Conservation (phyloP, 176 grass and related monocot species). For the Lolium multiflorum region DNA sequence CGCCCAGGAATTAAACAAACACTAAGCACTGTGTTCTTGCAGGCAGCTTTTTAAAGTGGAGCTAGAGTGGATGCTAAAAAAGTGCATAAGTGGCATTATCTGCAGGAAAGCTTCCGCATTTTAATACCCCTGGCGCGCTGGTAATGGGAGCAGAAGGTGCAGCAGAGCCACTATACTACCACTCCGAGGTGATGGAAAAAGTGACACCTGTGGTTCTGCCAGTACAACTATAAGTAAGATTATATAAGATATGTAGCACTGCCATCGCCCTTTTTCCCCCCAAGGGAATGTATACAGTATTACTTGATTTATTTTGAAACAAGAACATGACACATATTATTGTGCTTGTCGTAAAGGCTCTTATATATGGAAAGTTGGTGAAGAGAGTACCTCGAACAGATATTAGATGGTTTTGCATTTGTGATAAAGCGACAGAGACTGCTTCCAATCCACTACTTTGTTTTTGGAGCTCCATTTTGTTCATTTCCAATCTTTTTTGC, state of each 20-base stretch:
- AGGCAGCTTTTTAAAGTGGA: conserved; percentile 63
- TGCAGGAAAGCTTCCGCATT: conserved; percentile 78
- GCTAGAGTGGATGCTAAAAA: conserved; percentile 72
- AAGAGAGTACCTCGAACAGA: conserved; percentile 13
- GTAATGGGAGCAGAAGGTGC: conserved; percentile 52
- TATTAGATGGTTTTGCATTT: conserved; percentile 33
- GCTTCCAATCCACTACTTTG: conserved; percentile 17
- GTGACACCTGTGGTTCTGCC: conserved; percentile 28
- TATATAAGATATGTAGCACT: background rate
- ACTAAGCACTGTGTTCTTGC: conserved; percentile 34
- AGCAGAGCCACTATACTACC: conserved; percentile 41
- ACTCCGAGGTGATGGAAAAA: conserved; percentile 47
- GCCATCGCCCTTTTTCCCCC: background rate
- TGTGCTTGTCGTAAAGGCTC: conserved; percentile 19
- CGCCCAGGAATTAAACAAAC: conserved; percentile 46
- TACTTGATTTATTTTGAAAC: conserved; percentile 7
- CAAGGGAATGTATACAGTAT: background rate
- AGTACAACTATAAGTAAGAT: conserved; percentile 33
- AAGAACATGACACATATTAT: background rate
- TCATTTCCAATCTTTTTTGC: background rate
- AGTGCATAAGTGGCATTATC: conserved; percentile 92
- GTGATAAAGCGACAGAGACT: conserved; percentile 10
- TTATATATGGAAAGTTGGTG: conserved; percentile 20
- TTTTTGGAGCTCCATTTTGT: background rate
- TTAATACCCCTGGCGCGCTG: conserved; percentile 57